Conservation (phyloP, 2,329 filamentous ascomycete species). For the Fusarium fujikuroi region DNA sequence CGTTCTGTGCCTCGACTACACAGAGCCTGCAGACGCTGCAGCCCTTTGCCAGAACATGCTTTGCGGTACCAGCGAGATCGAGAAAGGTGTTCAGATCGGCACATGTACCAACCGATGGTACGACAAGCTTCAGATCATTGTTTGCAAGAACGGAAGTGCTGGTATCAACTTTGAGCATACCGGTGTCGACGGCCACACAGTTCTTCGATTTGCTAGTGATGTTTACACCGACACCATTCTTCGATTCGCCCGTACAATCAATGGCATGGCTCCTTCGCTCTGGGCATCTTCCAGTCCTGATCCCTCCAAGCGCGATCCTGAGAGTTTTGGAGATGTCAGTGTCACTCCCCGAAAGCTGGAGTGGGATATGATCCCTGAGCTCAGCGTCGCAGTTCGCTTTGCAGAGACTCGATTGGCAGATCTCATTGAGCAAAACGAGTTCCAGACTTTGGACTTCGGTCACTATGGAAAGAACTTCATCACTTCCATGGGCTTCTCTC, state of each 20-base stretch:
- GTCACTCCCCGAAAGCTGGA: slow-evolving; percentile 96
- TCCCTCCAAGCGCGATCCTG: slow-evolving; percentile 89
- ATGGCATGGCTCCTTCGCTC: slow-evolving; percentile 88
- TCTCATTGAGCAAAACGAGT: slow-evolving; percentile 96
- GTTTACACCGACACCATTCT: slow-evolving; percentile 98
- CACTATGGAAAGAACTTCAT: slow-evolving; percentile 98
- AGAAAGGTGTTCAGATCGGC: slow-evolving; percentile 93
- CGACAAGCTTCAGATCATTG: slow-evolving; percentile 98
- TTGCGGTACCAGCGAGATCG: slow-evolving; percentile 90
- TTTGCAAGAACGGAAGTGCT: slow-evolving; percentile 97
- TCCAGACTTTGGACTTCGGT: slow-evolving; percentile 87
- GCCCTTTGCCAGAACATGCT: slow-evolving; percentile 99
- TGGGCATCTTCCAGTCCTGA: slow-evolving; percentile 94
- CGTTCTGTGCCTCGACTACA: slow-evolving; percentile 91
- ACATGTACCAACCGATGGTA: slow-evolving; percentile 99
- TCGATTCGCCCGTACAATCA: slow-evolving; percentile 93
- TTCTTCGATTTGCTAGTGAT: slow-evolving; percentile 94
- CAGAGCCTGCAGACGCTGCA: slow-evolving; percentile 81
- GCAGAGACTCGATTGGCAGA: slow-evolving; percentile 95
- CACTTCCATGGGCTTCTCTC: slow-evolving; percentile 95
- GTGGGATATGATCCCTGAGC: slow-evolving; percentile 95
- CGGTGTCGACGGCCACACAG: slow-evolving; percentile 96
- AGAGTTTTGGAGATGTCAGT: slow-evolving; percentile 91
- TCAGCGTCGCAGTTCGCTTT: slow-evolving; percentile 91
- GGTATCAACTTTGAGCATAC: slow-evolving; percentile 99